A percentile compares a stretch with the other conserved stretches of the same genome.
Conservation (phyloP, 106 monocot species). For the Apostasia shenzhenica region DNA sequence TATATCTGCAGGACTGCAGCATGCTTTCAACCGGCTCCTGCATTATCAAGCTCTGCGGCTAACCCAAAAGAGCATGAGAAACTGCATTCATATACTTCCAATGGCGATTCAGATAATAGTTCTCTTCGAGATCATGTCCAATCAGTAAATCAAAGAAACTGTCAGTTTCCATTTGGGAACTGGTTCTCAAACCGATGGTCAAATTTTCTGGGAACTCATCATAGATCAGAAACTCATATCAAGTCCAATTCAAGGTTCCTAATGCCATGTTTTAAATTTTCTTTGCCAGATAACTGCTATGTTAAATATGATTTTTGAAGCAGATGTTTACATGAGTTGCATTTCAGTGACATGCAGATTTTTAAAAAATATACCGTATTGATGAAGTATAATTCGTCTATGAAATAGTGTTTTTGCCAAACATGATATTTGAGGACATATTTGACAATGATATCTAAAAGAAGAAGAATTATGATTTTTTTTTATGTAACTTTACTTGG, state of each 20-base stretch:
- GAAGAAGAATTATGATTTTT: too few species aligned
- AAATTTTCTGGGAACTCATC: conserved; percentile 12
- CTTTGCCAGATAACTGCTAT: too few species aligned
- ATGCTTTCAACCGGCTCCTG: conserved; percentile 30
- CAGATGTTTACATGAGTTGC: too few species aligned
- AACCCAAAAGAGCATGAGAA: not conserved
- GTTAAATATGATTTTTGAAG: too few species aligned
- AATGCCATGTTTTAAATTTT: not conserved
- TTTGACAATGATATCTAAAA: too few species aligned
- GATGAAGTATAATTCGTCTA: too few species aligned
- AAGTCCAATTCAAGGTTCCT: conserved; percentile 22
- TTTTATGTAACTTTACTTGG: too few species aligned
- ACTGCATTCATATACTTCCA: conserved; percentile 11
- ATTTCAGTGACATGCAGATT: not conserved
- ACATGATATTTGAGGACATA: too few species aligned
- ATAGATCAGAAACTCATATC: conserved; percentile 6
- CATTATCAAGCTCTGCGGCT: conserved; percentile 13
- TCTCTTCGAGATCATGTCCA: conserved; percentile 11
- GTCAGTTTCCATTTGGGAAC: conserved; percentile 46
- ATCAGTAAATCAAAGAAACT: conserved; percentile 12
- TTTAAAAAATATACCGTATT: not conserved
- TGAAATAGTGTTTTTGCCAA: too few species aligned
- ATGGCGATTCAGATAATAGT: conserved; percentile 9
- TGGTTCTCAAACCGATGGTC: conserved; percentile 69
- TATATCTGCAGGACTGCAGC: conserved; percentile 60